Base-by-base conservation (phyloP, 306 rosid species). In the Purshia tridentata region DNA sequence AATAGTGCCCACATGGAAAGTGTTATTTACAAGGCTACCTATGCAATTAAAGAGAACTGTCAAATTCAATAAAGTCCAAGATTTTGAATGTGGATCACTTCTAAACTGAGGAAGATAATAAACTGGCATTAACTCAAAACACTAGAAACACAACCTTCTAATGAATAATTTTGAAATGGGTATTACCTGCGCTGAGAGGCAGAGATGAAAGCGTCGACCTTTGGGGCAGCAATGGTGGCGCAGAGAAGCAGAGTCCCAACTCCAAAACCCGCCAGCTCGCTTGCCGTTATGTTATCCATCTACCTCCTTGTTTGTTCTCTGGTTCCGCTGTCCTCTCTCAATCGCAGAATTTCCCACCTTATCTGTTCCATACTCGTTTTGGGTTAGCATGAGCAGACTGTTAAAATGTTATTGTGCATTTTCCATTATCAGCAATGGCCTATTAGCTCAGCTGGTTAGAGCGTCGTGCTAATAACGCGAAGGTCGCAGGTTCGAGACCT, bases 401-500 rank as follows among this genome's bases (percentile, higher is more conserved):
- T 29, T 29, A 29, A 29, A 29, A 5, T 35, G 0, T 14, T 46
- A 1, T 13, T 19, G 54, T 12, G n/a, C 0, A 1, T 0, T 0
- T 4, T n/a, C n/a, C 0, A 0, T 0, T 0, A 0, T 0, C 12
- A 11, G 2, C 8, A 10, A 3, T 0, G 93, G 90, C 96, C 96
- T 80, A 86, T 92, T 92, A 84, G 96, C 91, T 88, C 91, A 88
- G 91, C 7, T 86, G 91, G 96, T 88, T 90, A 88, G 93, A 90
- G 90, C 88, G 88, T 90, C 90, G 87, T 88, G 91, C 96, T 90
- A 86, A 88, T 84, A 83, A 89, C 91, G 91, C 89, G 91, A 89
- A 90, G 89, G 96, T 86, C 89, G 86, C 89, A 84, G 92, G 96
- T 91, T 89, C 96, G 96, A 91, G 75, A 91, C 97, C 96, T 87